These are phyloP conservation scores for Tolypocladium tundrense DNA, from an alignment of 2,329 filamentous ascomycete species.

Conservation along the genomic window DNA sequence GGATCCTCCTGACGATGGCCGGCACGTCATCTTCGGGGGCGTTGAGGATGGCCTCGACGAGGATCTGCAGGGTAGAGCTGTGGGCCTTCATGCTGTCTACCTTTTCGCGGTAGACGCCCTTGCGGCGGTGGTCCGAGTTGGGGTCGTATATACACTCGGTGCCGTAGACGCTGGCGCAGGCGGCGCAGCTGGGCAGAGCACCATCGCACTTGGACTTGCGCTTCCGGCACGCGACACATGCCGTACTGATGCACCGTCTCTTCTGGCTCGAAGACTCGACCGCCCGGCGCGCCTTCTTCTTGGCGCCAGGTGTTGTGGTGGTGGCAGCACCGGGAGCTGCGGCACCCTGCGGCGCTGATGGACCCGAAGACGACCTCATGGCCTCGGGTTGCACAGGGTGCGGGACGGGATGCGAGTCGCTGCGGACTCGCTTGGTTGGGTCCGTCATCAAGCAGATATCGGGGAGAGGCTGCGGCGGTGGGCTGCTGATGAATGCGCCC, in stretches of 20 bases:
- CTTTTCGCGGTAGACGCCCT: constrained; percentile 94
- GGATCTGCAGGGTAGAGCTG: constrained; percentile 79
- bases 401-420: background rate
- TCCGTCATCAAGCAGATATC: background rate
- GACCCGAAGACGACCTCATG: background rate
- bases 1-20: constrained; percentile 73
- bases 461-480: background rate
- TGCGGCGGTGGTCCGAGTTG: constrained; percentile 89
- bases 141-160: constrained; percentile 92
- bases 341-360: background rate
- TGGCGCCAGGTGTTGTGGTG: constrained; percentile 15
- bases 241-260: constrained; percentile 72
- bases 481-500: background rate
- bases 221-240: constrained; percentile 69
- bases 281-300: constrained; percentile 41
- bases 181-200: constrained; percentile 81
- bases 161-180: constrained; percentile 89
- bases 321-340: background rate
- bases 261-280: constrained; percentile 46
- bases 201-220: constrained; percentile 88
- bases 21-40: constrained; percentile 79
- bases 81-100: constrained; percentile 78
- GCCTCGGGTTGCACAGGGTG: background rate
- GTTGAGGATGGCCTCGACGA: constrained; percentile 88
- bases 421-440: background rate